Base-by-base conservation (phyloP, 2,329 filamentous ascomycete genomes). In the Arthroderma uncinatum region DNA sequence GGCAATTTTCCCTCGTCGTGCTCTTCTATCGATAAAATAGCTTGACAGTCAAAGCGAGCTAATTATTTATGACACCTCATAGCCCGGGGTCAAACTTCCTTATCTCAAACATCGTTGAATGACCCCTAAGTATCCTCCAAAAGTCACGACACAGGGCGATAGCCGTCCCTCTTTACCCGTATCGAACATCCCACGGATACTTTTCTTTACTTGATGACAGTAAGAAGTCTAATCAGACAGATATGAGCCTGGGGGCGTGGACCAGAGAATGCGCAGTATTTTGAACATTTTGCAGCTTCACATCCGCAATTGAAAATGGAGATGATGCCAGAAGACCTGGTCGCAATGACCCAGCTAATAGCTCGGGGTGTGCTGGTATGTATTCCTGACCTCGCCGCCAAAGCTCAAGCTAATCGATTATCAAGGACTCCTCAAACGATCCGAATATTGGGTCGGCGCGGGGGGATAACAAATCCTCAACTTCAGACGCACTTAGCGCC, bases 391-490 rank as follows among this genome's bases (percentile, higher is more conserved):
- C 19, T 10, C 23, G 21, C 36, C 10, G 12, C 28, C 30, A 56
- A 48, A 12, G 33, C 14, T 48, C 10, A 12, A 10, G 30, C 50
- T 53, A 53, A 53, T 23, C 19, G 1, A 36, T n/a, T n/a, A 30
- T 39, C 28, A 19, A 74, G 72, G 62, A 72, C 58, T 67, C 69
- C 19, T 68, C 61, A 42, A 71, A 69, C 64, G 72, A 74, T 55
- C 67, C 72, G 5, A 74, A 74, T 53, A 63, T 74, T 54, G 72
- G 72, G 14, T 73, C 72, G 4, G 66, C 71, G 47, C 68, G 71
- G 47, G 71, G 71, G 12, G 66, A 71, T 60, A 68, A 70, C n/a
- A 68, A 70, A 10, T 67, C 71, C 6, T 66, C 65, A 1, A 66
- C 67, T 2, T 65, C 67, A 10, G 66, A 72, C 21, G 60, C 67